phyloP scores from a whole-genome alignment of 176 grass and related monocot genomes.

The Cenchrus fungigraminus region DNA sequence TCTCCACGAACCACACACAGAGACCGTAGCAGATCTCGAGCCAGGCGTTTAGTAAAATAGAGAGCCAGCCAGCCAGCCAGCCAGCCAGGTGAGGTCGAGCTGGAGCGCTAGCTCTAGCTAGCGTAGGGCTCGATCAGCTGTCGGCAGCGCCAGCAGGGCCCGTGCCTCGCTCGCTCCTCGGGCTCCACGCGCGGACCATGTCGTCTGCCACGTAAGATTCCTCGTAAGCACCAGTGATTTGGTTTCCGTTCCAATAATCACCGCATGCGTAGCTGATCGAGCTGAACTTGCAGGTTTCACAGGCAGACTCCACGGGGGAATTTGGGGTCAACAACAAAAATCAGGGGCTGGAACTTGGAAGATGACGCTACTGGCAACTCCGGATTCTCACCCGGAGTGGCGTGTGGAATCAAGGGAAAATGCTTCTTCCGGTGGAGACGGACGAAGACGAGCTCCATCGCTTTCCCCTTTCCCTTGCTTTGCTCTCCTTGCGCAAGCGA shows the following conservation, averaged over 20 bases:
- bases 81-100: neutral
- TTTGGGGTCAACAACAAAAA: neutral
- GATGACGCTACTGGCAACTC: neutral
- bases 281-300: neutral
- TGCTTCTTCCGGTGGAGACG: neutral
- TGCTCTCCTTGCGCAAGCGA: neutral
- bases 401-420: neutral
- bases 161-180: conserved; percentile 12
- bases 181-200: conserved; percentile 6
- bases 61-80: neutral
- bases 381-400: neutral
- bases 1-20: neutral
- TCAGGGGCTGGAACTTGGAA: neutral
- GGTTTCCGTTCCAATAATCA: too few species aligned
- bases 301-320: neutral
- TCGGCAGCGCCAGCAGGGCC: neutral
- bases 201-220: neutral
- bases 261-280: too few species aligned
- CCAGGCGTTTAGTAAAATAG: neutral
- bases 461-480: neutral
- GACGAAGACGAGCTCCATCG: neutral
- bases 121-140: neutral
- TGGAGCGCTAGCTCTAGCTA: neutral
- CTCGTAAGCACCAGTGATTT: neutral
- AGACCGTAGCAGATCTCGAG: conserved; percentile 4